Base-by-base conservation (phyloP, 192 early-diverging fungal species). In the Chytriomyces confervae region DNA sequence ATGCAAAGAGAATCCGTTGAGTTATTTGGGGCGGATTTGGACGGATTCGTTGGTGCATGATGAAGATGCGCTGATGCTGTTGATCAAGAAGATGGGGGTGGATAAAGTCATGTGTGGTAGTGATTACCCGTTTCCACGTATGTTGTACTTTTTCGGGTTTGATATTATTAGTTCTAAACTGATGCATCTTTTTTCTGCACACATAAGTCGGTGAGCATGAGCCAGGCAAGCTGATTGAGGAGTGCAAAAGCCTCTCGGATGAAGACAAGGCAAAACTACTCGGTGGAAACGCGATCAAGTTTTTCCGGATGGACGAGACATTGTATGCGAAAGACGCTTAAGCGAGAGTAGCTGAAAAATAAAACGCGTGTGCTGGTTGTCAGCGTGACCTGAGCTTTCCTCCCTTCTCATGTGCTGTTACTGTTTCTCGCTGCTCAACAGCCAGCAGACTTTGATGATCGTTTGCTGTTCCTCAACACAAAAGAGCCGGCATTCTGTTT, bases 41-140 rank as follows among this genome's bases (percentile, higher is more conserved):
- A 85, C 86, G 23, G 91, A 91, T 69, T 91, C 90, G 36, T 78
- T 92, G 1, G 89, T 91, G 49, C 91, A 92, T 68, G 90, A 92
- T 47, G 82, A 89, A 27, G 91, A 92, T 69, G 89, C 90, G 5
- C 83, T 92, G 46, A 77, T 84, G 76, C 83, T 89, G 27, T 49
- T 91, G 24, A 85, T 91, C 72, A 88, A 88, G 48, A 92, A 92
- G 83, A 85, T 92, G 73, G 89, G 90, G 44, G 83, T 85, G 50
- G 86, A 88, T 50, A 50, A 61, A 10, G 81, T 91, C 60, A 88
- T 91, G 84, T 76, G 88, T 6, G 90, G 90, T 46, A 85, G 82
- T 27, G 90, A 91, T 78, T 91, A 83, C 62, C 72, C 81, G 44
- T 83, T 84, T 45, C 82, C 82, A 66, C 51, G 48, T 61, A 77